Conservation (phyloP, 2,329 filamentous ascomycete species). For the Aspergillus ruber region DNA sequence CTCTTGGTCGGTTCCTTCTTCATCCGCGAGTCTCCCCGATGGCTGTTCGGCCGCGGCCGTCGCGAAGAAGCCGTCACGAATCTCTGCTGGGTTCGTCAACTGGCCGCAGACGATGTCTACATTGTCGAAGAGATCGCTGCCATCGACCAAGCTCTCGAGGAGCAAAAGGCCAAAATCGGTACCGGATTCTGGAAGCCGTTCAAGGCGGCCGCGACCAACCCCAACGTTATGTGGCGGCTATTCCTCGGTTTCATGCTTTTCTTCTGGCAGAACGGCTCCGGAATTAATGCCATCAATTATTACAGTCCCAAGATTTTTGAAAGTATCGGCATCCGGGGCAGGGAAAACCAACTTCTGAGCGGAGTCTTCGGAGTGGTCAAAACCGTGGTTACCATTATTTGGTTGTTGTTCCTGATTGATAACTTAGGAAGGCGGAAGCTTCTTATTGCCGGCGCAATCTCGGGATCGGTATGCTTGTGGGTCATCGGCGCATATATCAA, state of each 20-base stretch:
- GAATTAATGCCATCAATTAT: slow-evolving; percentile 79
- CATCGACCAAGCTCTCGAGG: slow-evolving; percentile 63
- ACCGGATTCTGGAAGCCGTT: slow-evolving; percentile 70
- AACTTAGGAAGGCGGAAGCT: slow-evolving; percentile 56
- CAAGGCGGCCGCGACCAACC: slow-evolving; percentile 46
- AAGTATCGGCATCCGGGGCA: slow-evolving; percentile 53
- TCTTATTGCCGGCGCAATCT: slow-evolving; percentile 57
- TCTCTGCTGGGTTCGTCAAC: slow-evolving; percentile 41
- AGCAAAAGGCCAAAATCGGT: slow-evolving; percentile 56
- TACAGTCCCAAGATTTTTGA: slow-evolving; percentile 64
- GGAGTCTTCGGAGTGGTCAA: slow-evolving; percentile 75
- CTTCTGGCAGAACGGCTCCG: slow-evolving; percentile 69
- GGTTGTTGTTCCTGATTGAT: slow-evolving; percentile 63
- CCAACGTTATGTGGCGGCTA: slow-evolving; percentile 62
- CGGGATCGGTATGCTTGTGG: slow-evolving; percentile 43
- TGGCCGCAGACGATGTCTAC: slow-evolving; percentile 46
- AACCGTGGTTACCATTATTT: slow-evolving; percentile 60
- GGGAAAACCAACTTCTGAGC: slow-evolving; percentile 56
- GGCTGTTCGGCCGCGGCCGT: slow-evolving; percentile 60
- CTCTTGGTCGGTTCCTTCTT: slow-evolving; percentile 51
- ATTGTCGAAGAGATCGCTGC: slow-evolving; percentile 66
- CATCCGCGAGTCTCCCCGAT: slow-evolving; percentile 59
- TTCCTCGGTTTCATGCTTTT: slow-evolving; percentile 69
- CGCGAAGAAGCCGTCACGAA: slow-evolving; percentile 59
- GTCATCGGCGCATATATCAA: slow-evolving; percentile 29